Percentiles rank a stretch among this genome's conserved stretches.
Conservation (phyloP, 371 early-diverging fungal genomes). For the Mortierella sp. region DNA sequence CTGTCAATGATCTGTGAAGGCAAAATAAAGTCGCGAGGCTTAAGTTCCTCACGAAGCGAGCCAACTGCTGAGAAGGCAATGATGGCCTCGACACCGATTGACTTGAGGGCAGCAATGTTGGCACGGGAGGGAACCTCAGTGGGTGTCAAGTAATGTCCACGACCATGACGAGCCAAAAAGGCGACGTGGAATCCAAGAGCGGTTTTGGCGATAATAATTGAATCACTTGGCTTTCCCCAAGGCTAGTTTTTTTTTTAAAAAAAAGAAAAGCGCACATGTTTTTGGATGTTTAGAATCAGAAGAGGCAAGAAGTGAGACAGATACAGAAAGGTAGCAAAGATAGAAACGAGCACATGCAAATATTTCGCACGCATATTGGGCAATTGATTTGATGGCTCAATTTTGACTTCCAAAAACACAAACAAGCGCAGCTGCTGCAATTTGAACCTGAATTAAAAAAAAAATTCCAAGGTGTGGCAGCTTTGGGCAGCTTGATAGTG, state of each 20-base stretch:
- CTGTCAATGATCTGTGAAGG: constrained; percentile 96
- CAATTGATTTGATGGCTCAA: not conserved
- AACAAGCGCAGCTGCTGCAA: not conserved
- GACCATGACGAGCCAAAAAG: constrained; percentile 97
- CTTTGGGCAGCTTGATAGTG: no score
- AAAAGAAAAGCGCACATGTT: not conserved
- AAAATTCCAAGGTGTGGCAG: no score
- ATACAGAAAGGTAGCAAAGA: not conserved
- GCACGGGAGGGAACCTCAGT: constrained; percentile 95
- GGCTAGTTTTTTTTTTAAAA: constrained; percentile 65
- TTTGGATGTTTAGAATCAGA: not conserved
- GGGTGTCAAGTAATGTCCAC: constrained; percentile 77
- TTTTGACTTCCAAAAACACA: not conserved
- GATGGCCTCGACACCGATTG: constrained; percentile 91
- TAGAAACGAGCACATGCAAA: constrained; percentile 18
- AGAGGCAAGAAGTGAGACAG: not conserved
- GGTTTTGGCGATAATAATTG: constrained; percentile 77
- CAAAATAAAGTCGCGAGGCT: constrained; percentile 94
- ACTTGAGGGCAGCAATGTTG: constrained; percentile 98
- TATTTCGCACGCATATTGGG: not conserved
- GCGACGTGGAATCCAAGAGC: constrained; percentile 87
- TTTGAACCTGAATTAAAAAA: no score
- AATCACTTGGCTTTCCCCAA: constrained; percentile 92
- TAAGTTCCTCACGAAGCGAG: constrained; percentile 93
- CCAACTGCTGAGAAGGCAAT: constrained; percentile 96